Percentiles rank a stretch among this genome's conserved stretches.
Conservation (phyloP, 768 basidiomycete species). For the Rhizopogon roseolus region DNA sequence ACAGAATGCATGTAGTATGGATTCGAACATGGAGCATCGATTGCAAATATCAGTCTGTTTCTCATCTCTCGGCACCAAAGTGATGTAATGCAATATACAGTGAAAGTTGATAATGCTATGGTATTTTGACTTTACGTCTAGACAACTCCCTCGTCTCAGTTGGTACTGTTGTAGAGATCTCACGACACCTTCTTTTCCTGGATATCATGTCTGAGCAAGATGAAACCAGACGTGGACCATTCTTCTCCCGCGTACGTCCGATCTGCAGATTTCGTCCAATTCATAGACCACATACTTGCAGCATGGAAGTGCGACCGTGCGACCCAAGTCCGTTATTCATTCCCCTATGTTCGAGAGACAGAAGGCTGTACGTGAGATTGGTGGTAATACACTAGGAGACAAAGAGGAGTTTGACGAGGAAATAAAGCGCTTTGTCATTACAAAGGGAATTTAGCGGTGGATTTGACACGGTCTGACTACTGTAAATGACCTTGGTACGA, state of each 20-base stretch:
- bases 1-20: constrained; percentile 13
- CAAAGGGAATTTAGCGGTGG: constrained; percentile 16
- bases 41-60: constrained; percentile 9
- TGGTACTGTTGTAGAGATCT: constrained; percentile 19
- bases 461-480: constrained; percentile 22
- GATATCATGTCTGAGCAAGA: constrained; percentile 16
- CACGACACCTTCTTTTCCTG: constrained; percentile 16
- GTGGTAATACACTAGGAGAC: constrained; percentile 6
- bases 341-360: constrained; percentile 18
- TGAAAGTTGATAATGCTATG: constrained; percentile 11
- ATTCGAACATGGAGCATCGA: constrained; percentile 3
- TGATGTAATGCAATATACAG: constrained; percentile 1
- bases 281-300: constrained; percentile 17
- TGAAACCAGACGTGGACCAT: too few relatives aligned
- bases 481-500: neutral
- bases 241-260: constrained; percentile 15
- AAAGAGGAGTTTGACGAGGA: constrained; percentile 26
- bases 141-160: too few relatives aligned
- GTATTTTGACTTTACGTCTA: constrained; percentile 13
- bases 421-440: constrained; percentile 26
- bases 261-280: constrained; percentile 22
- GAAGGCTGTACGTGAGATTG: constrained; percentile 14
- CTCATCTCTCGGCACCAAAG: neutral
- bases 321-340: too few relatives aligned
- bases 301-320: constrained; percentile 14